Conservation (phyloP, 495 filamentous ascomycete genomes). For the Podospora australis region DNA sequence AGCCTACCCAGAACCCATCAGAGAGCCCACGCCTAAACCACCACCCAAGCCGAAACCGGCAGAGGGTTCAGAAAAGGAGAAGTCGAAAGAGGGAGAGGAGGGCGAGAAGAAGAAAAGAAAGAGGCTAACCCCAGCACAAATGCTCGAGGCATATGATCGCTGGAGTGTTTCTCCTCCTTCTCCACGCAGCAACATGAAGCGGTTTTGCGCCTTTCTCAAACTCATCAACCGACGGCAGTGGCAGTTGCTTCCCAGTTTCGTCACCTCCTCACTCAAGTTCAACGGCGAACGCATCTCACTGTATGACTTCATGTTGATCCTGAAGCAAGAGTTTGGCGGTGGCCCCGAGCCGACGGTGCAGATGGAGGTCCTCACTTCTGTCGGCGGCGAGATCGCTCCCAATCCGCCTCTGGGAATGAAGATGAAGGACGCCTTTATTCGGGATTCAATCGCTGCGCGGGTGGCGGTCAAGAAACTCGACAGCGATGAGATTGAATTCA, state of each 20-base stretch:
- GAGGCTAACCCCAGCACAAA: background rate
- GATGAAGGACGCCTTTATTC: background rate
- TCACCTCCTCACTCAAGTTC: slow-evolving; percentile 16
- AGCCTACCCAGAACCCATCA: background rate
- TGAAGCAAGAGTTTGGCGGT: slow-evolving; percentile 13
- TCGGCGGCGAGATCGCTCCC: slow-evolving; percentile 9
- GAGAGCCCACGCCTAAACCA: too few species aligned
- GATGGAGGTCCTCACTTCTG: slow-evolving; percentile 15
- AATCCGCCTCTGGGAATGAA: background rate
- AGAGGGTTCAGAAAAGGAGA: too few species aligned
- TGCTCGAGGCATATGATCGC: background rate
- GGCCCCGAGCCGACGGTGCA: slow-evolving; percentile 9
- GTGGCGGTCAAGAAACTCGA: slow-evolving; percentile 8
- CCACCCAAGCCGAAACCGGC: too few species aligned
- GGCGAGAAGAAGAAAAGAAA: slow-evolving; percentile 2
- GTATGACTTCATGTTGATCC: slow-evolving; percentile 16
- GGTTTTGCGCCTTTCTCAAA: slow-evolving; percentile 16
- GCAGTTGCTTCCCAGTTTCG: slow-evolving; percentile 6
- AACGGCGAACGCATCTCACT: slow-evolving; percentile 19
- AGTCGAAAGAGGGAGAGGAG: too few species aligned
- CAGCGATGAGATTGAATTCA: slow-evolving; percentile 4
- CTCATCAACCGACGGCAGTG: slow-evolving; percentile 19
- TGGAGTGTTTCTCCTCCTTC: slow-evolving; percentile 6
- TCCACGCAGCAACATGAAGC: slow-evolving; percentile 5
- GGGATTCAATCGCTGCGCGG: slow-evolving; percentile 8